A percentile compares a stretch with the other conserved stretches of the same genome.
Evolutionary conservation across 768 basidiomycete genomes (phyloP).

Genomic region (Lyophyllum shimeji): DNA sequence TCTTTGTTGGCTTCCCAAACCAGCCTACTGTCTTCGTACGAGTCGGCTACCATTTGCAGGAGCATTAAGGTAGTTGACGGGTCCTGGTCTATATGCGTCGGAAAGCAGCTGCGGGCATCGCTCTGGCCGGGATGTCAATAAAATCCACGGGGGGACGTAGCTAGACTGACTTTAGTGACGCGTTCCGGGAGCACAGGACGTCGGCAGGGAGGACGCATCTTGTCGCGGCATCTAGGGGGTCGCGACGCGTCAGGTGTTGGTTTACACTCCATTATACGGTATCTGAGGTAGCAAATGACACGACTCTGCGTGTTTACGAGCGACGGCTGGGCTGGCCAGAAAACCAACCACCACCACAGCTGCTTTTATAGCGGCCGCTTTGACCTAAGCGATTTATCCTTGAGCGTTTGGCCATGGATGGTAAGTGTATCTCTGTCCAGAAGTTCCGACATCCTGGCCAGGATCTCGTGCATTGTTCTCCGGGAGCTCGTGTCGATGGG

Average conservation of each 20-base stretch:
- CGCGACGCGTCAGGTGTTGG: neutral
- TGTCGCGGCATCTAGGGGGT: neutral
- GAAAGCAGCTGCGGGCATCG: neutral
- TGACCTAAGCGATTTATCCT: neutral
- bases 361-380: slow-evolving; percentile 8
- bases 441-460: neutral
- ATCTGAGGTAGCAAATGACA: neutral
- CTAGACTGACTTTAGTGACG: neutral
- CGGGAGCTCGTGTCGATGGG: neutral
- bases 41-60: slow-evolving; percentile 20
- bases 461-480: slow-evolving; percentile 13
- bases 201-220: neutral
- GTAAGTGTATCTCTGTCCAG: neutral
- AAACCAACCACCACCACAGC: neutral
- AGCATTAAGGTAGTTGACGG: slow-evolving; percentile 13
- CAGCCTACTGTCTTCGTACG: slow-evolving; percentile 15
- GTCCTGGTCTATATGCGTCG: neutral
- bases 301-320: neutral
- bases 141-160: neutral
- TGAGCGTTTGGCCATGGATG: neutral
- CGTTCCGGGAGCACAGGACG: neutral
- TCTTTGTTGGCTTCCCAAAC: slow-evolving; percentile 14
- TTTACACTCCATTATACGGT: neutral
- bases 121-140: neutral
- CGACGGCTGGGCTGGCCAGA: neutral